Evolutionary conservation across 805 yeast species (phyloP).

Genomic region (Lachancea nothofagi): DNA sequence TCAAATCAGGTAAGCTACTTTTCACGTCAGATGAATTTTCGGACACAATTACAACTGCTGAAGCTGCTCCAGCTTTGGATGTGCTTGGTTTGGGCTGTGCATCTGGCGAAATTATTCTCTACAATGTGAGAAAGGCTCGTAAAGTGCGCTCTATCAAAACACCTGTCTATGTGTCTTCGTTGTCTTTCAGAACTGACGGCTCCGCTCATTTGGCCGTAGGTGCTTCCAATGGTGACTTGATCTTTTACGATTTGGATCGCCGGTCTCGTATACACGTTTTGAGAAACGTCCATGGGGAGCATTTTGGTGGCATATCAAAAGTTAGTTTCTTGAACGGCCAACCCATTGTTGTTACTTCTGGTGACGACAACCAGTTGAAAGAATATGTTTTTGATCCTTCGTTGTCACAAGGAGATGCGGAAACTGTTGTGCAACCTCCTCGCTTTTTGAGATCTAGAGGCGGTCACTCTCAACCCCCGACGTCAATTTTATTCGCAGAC

Average conservation of each 20-base stretch:
- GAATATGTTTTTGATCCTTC: slow-evolving; percentile 94
- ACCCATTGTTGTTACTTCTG: slow-evolving; percentile 81
- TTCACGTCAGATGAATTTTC: slow-evolving; percentile 51
- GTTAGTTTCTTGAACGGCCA: slow-evolving; percentile 82
- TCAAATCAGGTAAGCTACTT: slow-evolving; percentile 69
- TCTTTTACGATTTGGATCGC: slow-evolving; percentile 75
- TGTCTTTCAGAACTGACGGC: slow-evolving; percentile 91
- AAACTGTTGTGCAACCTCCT: slow-evolving; percentile 75
- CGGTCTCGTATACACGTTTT: slow-evolving; percentile 71
- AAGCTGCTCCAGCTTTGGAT: slow-evolving; percentile 83
- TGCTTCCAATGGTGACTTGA: slow-evolving; percentile 71
- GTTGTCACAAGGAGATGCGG: slow-evolving; percentile 45
- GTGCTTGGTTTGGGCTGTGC: slow-evolving; percentile 71
- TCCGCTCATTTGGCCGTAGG: slow-evolving; percentile 78
- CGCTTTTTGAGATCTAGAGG: slow-evolving; percentile 89
- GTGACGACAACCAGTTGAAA: slow-evolving; percentile 84
- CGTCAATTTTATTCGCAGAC: slow-evolving; percentile 68
- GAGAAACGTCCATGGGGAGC: slow-evolving; percentile 65
- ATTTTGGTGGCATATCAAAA: slow-evolving; percentile 70
- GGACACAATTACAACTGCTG: slow-evolving; percentile 61
- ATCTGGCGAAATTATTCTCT: slow-evolving; percentile 59
- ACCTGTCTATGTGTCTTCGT: slow-evolving; percentile 42
- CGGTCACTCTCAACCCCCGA: slow-evolving; percentile 94
- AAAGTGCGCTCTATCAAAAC: slow-evolving; percentile 46
- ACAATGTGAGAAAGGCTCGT: slow-evolving; percentile 62